phyloP scores from a whole-genome alignment of 2,329 filamentous ascomycete genomes.

The Fusarium multiceps region DNA sequence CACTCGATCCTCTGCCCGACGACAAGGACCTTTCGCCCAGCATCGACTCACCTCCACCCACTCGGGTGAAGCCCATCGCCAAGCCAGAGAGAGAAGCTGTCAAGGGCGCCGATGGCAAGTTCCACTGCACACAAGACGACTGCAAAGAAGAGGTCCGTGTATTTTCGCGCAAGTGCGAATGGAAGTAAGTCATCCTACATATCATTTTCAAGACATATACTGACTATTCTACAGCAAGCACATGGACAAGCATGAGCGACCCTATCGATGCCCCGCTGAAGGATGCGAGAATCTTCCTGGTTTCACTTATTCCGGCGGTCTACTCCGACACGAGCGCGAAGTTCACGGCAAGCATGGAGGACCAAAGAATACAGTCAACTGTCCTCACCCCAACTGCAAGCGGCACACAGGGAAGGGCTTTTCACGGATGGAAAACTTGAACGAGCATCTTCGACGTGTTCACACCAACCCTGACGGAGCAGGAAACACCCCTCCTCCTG shows the following conservation, averaged over 20 bases:
- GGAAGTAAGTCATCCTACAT: constrained; percentile 76
- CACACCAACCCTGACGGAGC: constrained; percentile 68
- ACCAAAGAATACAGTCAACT: constrained; percentile 87
- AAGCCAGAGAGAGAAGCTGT: constrained; percentile 68
- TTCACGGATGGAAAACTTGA: constrained; percentile 91
- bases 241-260: constrained; percentile 97
- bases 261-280: constrained; percentile 85
- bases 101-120: constrained; percentile 79
- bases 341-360: constrained; percentile 92
- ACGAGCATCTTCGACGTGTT: constrained; percentile 92
- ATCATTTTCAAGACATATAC: constrained; percentile 13
- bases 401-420: constrained; percentile 89
- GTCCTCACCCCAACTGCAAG: constrained; percentile 88
- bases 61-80: constrained; percentile 64
- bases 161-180: constrained; percentile 90
- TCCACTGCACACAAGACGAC: constrained; percentile 76
- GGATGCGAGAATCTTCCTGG: constrained; percentile 92
- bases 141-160: constrained; percentile 73
- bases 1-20: constrained; percentile 50
- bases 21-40: constrained; percentile 52
- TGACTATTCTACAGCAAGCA: constrained; percentile 75
- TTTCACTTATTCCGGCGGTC: constrained; percentile 93
- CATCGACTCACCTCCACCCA: constrained; percentile 49
- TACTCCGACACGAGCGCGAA: constrained; percentile 90
- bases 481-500: constrained; percentile 50